phyloP scores from a whole-genome alignment of 2,329 filamentous ascomycete genomes.

The Fusarium succisae region DNA sequence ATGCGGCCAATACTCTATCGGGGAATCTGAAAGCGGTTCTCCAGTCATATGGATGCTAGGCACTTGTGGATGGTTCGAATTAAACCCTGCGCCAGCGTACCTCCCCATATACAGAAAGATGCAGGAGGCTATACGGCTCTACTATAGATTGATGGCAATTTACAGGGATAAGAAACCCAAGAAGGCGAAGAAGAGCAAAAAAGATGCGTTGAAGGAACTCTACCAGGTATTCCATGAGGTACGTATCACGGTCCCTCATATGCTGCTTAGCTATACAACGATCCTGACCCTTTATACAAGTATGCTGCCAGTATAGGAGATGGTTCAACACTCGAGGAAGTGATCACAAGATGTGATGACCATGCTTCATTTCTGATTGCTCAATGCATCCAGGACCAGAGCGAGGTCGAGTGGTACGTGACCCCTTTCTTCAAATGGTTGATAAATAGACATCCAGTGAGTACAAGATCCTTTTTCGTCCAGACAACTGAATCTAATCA shows the following conservation, averaged over 20 bases:
- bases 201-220: conserved; percentile 44
- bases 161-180: conserved; percentile 54
- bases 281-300: conserved; percentile 40
- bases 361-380: conserved; percentile 63
- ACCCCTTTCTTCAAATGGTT: conserved; percentile 63
- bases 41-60: conserved; percentile 70
- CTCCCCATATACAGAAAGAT: conserved; percentile 65
- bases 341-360: conserved; percentile 55
- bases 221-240: conserved; percentile 48
- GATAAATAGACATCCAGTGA: conserved; percentile 52
- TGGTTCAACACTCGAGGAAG: conserved; percentile 61
- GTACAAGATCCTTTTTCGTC: conserved; percentile 9
- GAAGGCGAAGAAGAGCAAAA: conserved; percentile 43
- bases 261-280: not conserved
- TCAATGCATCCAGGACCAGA: conserved; percentile 56
- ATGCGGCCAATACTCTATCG: conserved; percentile 62
- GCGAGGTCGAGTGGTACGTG: conserved; percentile 52
- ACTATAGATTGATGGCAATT: conserved; percentile 69
- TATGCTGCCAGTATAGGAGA: conserved; percentile 64
- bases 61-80: conserved; percentile 73
- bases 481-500: not conserved
- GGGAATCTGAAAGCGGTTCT: conserved; percentile 57
- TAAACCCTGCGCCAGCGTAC: conserved; percentile 69
- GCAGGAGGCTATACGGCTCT: conserved; percentile 69
- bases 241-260: not conserved